Base-by-base conservation (phyloP, 495 filamentous ascomycete genomes). In the Trichoderma virens region DNA sequence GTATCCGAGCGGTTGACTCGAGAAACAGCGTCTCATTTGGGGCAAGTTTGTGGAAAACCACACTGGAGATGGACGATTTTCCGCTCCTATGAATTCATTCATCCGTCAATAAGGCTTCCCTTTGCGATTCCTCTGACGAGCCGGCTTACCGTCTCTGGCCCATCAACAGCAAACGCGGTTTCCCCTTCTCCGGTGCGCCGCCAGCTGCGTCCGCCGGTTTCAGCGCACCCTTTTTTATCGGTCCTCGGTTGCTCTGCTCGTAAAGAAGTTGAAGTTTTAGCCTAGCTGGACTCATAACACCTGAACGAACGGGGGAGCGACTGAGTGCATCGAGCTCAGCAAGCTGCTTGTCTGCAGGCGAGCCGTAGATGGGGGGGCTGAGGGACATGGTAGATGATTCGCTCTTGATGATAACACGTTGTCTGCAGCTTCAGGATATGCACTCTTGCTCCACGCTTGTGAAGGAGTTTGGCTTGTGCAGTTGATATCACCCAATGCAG, bases 21-120 rank as follows among this genome's bases (percentile, higher is more conserved):
- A 98, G 79, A 67, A 96, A 98, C 14, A 98, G 78, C 0, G 94
- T 98, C 75, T 98, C 95, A 68, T 87, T 92, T 1, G 94, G 93
- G 0, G 92, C 89, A 79, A 98, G 88, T 71, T 98, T 98, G 74
- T 97, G 91, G 69, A 98, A 98, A 14, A 98, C 95, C 43, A 98
- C 94, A 68, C 90, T 97, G 4, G 91, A 92, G 65, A 98, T 97
- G 6, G 94, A 98, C 11, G 94, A 97, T 73, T 98, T 98, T 54
- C 94, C 94, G 71, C 91, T 96, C 79, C 94, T 98, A 64, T 45
- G 30, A 51, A 25, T 5, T 31, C 25, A 28, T 45, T 18, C 51
- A 31, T 1, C 51, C 18, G 14, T 56, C 0, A 56, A 25, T 30
- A 56, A 56, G n/a, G 4, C 60, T 28, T 9, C 60, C 5, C 32